Evolutionary conservation across 768 basidiomycete species (phyloP), one percentile per base, ranked within the genome.

Genomic region (Kwoniella sp.): DNA sequence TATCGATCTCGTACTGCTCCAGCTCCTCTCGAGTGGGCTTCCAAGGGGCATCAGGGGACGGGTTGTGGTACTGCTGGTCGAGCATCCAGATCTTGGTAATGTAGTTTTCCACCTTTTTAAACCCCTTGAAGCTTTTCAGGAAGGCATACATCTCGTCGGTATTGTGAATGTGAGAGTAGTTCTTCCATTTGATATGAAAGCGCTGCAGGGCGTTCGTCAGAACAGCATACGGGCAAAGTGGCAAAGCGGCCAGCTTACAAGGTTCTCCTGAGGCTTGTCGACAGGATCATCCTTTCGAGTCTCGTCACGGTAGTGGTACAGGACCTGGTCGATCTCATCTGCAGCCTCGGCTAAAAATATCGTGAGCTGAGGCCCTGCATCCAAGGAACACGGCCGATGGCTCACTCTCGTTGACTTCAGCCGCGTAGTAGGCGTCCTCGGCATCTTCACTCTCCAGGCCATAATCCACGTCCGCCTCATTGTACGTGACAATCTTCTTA

Each of bases 171-270:
- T 98, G 93, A 9, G 91, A 95, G 75, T 91, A 98, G 63, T 84
- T 84, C 76, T 98, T 96, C 95, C 95, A 99, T 76, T 99, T 99
- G 79, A 99, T 91, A 73, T 96, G 90, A 79, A 87, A 99, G 45
- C 91, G 90, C 91, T 95, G 69, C n/a, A 27, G 1, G 15, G 27
- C 5, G 25, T 23, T 2, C 26, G 38, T 47, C 38, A 43, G 46
- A 15, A 15, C 37, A 33, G 38, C 20, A 41, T 28, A 20, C 27
- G n/a, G 12, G 5, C 10, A 19, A 38, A 11, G 8, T 12, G 25
- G 20, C 28, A 19, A 32, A 38, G 32, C 10, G 14, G 28, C 3
- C 61, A 54, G 46, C 69, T 48, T 73, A 90, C 91, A 62, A 93
- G 81, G 69, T 95, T 95, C 61, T 84, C 84, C 55, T 84, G 85